Percentiles rank a stretch among this genome's conserved stretches.
Conservation (phyloP, 345 rosid genomes). For the Eucalyptus melliodora region DNA sequence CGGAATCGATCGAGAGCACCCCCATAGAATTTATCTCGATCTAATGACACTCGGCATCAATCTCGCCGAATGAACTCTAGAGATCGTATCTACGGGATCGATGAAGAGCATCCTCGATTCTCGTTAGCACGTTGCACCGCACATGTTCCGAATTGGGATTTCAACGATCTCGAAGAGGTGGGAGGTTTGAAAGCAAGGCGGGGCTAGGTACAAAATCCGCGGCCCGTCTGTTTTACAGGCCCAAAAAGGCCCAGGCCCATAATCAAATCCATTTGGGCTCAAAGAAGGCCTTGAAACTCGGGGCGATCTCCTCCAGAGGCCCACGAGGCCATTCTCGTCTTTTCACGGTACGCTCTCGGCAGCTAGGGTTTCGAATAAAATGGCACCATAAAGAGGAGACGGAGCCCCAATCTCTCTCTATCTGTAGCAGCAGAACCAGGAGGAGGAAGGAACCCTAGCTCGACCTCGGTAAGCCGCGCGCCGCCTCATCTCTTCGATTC, state of each 20-base stretch:
- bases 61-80: neutral
- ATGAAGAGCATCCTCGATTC: neutral
- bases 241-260: neutral
- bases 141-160: neutral
- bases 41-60: neutral
- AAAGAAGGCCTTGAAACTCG: neutral
- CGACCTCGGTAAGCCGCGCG: neutral
- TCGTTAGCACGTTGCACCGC: neutral
- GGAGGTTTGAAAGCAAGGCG: neutral
- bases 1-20: fast-evolving
- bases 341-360: neutral
- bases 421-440: neutral
- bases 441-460: neutral
- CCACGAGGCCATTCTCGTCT: neutral
- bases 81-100: neutral
- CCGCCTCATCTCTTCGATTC: neutral
- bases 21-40: neutral
- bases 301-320: neutral
- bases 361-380: neutral
- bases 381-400: neutral
- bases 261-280: neutral
- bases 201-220: neutral
- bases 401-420: fast-evolving
- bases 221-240: neutral
- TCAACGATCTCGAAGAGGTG: neutral